Evolutionary conservation across 1,139 yeast species (phyloP).

Genomic region (Eremothecium coryli): DNA sequence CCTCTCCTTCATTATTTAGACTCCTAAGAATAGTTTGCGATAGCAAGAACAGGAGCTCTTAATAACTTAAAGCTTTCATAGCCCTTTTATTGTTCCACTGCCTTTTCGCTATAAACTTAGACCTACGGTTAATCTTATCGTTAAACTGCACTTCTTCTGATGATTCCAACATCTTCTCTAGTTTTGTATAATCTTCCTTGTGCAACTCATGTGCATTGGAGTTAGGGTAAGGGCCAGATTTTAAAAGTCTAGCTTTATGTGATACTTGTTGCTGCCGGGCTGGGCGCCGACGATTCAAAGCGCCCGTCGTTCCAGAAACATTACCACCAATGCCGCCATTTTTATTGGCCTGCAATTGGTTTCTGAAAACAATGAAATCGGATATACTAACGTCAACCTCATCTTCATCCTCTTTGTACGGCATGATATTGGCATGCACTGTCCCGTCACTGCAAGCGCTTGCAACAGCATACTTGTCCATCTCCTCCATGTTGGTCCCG

Average conservation of each 20-base stretch:
- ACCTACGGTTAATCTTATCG: constrained; percentile 2
- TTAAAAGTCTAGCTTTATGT: neutral
- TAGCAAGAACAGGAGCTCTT: neutral
- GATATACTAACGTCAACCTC: constrained; percentile 5
- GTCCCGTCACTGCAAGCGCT: neutral
- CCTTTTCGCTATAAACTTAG: constrained; percentile 1
- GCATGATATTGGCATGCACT: neutral
- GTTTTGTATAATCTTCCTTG: neutral
- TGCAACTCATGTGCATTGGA: neutral
- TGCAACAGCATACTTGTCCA: too few relatives aligned
- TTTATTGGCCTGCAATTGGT: constrained; percentile 3
- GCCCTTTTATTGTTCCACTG: constrained; percentile 3
- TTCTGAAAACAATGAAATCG: constrained; percentile 2
- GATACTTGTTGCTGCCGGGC: neutral
- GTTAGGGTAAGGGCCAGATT: neutral
- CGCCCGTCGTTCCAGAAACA: neutral
- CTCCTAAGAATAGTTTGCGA: too few relatives aligned
- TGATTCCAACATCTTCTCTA: neutral
- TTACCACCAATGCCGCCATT: neutral
- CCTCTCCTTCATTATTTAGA: too few relatives aligned
- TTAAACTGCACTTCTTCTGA: constrained; percentile 1
- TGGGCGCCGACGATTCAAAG: neutral
- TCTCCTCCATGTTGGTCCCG: too few relatives aligned
- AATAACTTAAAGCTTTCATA: neutral
- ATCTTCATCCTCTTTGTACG: constrained; percentile 2